Evolutionary conservation across 2,329 filamentous ascomycete species (phyloP).

Genomic region (Camptophora hylomeconis): DNA sequence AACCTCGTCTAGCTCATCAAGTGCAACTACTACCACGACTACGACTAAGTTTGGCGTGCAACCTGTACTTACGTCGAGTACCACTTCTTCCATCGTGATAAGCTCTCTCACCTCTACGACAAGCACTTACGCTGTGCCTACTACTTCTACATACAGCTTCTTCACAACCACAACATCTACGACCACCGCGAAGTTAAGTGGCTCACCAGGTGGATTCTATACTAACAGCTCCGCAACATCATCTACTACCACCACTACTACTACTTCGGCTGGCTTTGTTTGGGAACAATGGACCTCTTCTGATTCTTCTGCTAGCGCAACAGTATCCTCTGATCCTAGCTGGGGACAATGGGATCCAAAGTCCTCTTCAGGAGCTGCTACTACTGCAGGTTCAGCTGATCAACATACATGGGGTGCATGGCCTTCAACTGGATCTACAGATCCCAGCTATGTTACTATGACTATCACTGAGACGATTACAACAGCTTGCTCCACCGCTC

Average conservation of each 20-base stretch:
- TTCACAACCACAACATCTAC: background rate
- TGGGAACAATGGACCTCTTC: background rate
- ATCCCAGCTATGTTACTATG: too few relatives aligned
- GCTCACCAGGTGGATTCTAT: background rate
- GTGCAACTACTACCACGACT: constrained; percentile 1
- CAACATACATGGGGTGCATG: too few relatives aligned
- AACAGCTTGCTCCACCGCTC: background rate
- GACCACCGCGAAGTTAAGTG: background rate
- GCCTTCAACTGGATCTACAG: too few relatives aligned
- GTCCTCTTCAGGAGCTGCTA: background rate
- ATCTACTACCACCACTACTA: background rate
- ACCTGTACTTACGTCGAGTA: background rate
- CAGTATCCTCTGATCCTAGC: background rate
- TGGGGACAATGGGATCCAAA: background rate
- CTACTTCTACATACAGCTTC: background rate
- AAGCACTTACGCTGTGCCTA: background rate
- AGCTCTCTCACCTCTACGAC: background rate
- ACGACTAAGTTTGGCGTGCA: background rate
- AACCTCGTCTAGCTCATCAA: background rate
- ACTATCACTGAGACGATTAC: background rate
- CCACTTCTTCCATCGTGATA: background rate
- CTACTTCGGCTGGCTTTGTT: background rate
- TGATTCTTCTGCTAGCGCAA: background rate
- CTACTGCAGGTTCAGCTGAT: background rate
- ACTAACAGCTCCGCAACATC: background rate